Evolutionary conservation across 2,329 filamentous ascomycete genomes (phyloP), one percentile per base, ranked within the genome.

Genomic region (Coniella lustricola): DNA sequence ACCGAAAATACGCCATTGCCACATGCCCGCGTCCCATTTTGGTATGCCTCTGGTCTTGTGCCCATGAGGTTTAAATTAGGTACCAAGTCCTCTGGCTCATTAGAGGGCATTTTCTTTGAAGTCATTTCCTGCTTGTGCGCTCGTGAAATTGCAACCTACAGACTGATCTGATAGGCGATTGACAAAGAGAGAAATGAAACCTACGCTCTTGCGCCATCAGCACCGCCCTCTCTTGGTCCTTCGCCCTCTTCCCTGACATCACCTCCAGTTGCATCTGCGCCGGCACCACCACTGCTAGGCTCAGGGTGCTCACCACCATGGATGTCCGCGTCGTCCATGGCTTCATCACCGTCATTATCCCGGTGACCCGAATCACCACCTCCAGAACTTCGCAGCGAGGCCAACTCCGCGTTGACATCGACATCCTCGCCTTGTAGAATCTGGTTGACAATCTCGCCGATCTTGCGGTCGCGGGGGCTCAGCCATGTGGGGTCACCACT

Each of bases 161-260:
- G n/a, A 12, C 10, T n/a, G 10, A n/a, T 22, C 14, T 18, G 16
- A n/a, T 46, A 13, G 22, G 36, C 33, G 40, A 36, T 32, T 22
- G 38, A n/a, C 14, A 22, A 57, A 57, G 58, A 56, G 25, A 10
- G 56, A 55, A 54, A 66, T 70, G 65, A 69, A 66, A 98, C 94
- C 91, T 97, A 98, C 93, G 91, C 93, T 96, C 93, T 83, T 72
- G 88, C 94, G 63, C 94, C 93, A 70, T 97, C 93, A 59, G 89
- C 89, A 64, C 94, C 93, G 52, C 91, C 93, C 69, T 95, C 90
- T 71, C 94, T 79, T 56, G 91, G 82, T 58, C 81, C 83, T 66
- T 89, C 82, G 50, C 93, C 93, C 67, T 97, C 93, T 67, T 94
- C 84, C 67, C 90, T 81, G 58, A 95, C 73, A 64, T 98, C 91